These are phyloP conservation scores for Paecilomyces sp. DNA, from an alignment of 2,329 filamentous ascomycete species.

Conservation along the genomic window DNA sequence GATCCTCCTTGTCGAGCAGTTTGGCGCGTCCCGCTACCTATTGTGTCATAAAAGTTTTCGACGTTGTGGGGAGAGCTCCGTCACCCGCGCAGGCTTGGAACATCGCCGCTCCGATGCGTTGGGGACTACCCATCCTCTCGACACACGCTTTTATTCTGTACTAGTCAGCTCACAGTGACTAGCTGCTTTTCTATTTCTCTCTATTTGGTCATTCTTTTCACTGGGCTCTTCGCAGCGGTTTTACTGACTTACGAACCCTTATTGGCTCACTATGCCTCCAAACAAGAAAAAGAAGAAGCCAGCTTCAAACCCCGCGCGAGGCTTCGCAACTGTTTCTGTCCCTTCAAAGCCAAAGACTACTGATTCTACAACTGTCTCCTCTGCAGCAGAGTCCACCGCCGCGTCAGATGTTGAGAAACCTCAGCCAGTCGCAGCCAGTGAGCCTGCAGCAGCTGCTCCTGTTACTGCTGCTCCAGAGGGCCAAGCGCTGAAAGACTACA, in stretches of 20 bases:
- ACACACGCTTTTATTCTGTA: not conserved
- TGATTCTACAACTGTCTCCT: conserved; percentile 23
- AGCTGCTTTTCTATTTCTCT: not conserved
- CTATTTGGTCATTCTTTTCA: not conserved
- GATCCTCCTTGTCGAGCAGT: conserved; percentile 12
- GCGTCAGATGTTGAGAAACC: conserved; percentile 22
- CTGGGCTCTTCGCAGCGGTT: not conserved
- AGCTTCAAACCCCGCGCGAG: conserved; percentile 76
- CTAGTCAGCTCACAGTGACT: not conserved
- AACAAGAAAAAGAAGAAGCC: conserved; percentile 89
- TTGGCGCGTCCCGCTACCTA: conserved; percentile 16
- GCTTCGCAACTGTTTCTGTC: conserved; percentile 88
- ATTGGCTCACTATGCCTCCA: conserved; percentile 51
- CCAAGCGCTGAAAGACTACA: conserved; percentile 49
- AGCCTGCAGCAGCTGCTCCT: conserved; percentile 14
- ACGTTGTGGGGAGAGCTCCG: conserved; percentile 17
- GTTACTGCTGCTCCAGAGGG: conserved; percentile 9
- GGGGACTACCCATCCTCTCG: conserved; percentile 2
- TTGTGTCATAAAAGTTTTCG: conserved; percentile 37
- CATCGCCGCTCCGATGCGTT: conserved; percentile 1
- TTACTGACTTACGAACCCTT: not conserved
- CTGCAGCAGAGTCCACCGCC: conserved; percentile 17
- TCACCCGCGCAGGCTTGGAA: conserved; percentile 14
- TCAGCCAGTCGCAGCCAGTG: conserved; percentile 2
- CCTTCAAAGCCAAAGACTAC: conserved; percentile 67